Conservation (phyloP, 805 yeast genomes). For the Ascoidea asiatica region DNA sequence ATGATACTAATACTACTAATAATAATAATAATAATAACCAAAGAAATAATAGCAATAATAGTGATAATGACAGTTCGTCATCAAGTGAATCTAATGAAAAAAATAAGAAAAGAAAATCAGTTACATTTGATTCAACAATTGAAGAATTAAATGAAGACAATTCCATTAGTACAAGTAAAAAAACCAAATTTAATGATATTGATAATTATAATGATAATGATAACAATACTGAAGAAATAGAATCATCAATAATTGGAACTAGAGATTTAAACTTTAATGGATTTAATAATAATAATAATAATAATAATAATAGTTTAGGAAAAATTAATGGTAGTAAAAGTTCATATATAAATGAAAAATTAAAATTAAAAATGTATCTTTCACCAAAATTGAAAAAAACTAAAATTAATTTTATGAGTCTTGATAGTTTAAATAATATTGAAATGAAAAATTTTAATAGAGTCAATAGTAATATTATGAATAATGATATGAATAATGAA, state of each 20-base stretch:
- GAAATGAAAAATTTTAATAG: too few species aligned
- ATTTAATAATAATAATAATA: too few species aligned
- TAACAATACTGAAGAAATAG: neutral
- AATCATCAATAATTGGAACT: too few species aligned
- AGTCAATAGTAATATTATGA: too few species aligned
- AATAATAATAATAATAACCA: too few species aligned
- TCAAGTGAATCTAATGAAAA: neutral
- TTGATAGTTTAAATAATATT: neutral
- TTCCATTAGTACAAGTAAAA: neutral
- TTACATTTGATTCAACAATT: neutral
- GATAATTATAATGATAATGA: neutral
- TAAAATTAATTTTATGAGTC: neutral
- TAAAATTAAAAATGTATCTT: neutral
- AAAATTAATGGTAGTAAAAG: neutral
- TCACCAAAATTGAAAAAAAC: neutral
- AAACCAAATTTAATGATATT: neutral
- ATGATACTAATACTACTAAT: too few species aligned
- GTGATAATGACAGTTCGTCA: too few species aligned
- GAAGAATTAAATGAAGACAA: neutral
- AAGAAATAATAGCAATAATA: too few species aligned
- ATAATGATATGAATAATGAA: neutral
- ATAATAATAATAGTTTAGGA: too few species aligned
- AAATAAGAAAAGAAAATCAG: neutral
- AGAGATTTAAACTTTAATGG: too few species aligned
- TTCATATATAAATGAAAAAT: neutral